Evolutionary conservation across 768 basidiomycete genomes (phyloP), one percentile per base, ranked within the genome.

Genomic region (Pulveroboletus sp.): DNA sequence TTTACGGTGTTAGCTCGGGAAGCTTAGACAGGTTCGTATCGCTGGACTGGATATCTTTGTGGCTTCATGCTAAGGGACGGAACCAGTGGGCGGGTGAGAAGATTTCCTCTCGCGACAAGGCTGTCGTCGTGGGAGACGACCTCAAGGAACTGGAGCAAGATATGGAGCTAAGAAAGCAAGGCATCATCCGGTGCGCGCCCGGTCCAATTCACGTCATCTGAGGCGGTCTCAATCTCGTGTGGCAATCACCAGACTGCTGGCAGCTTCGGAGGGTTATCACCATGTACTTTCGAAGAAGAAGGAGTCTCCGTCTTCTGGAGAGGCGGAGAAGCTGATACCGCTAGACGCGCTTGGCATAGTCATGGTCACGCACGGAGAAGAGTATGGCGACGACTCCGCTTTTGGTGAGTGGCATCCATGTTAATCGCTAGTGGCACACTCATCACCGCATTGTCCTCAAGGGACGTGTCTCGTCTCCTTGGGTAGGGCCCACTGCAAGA

Each of bases 81-180:
- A 10, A 41, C 16, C 60, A 93, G 88, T 89, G 90, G 87, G 89
- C 89, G 6, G 89, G 88, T 35, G 91, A 94, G 71, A 86, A 89
- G 58, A 90, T 96, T 45, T 83, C 88, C 34, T 78, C 85, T 22
- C 80, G 85, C 55, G 89, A 92, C 64, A 94, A 88, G 76, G 83
- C 87, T 2, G 69, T 79, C 36, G 76, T 86, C 27, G 81, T 86
- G 3, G 85, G 53, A 35, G 53, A 86, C 22, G 91, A 93, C 54
- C 87, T 94, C 65, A 77, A 72, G 31, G 88, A 86, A 41, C 73
- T 93, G 38, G 90, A 94, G 68, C 77, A 78, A 59, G 92, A 95
- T 63, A 81, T 96, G 24, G 91, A 94, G 45, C 71, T 91, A 26
- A 73, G 91, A 43, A 80, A 81, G 60, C 79, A 81, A 38, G 91